Conservation (phyloP, 1,284 basidiomycete species). For the Kalmanozyma brasiliensis region DNA sequence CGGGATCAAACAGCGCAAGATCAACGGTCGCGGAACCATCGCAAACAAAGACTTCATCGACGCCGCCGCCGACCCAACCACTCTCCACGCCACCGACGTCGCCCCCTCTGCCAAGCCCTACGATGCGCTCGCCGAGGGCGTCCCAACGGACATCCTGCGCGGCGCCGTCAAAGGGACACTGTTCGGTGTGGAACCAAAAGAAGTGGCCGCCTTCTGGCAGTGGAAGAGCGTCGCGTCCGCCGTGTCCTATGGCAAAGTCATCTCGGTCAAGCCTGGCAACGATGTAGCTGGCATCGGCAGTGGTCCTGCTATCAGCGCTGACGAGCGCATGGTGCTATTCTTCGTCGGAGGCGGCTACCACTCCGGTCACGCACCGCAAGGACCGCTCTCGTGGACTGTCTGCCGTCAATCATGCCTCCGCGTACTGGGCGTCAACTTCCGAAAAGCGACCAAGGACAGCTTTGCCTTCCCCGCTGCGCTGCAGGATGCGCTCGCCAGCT, state of each 20-base stretch:
- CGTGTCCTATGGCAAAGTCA: constrained; percentile 12
- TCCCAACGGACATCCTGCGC: constrained; percentile 16
- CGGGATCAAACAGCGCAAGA: not conserved
- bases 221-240: constrained; percentile 31
- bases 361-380: constrained; percentile 22
- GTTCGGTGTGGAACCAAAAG: constrained; percentile 6
- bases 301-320: constrained; percentile 10
- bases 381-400: constrained; percentile 26
- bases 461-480: constrained; percentile 25
- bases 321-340: constrained; percentile 36
- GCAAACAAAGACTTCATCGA: constrained; percentile 1
- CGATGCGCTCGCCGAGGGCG: not conserved
- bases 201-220: constrained; percentile 28
- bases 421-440: constrained; percentile 34
- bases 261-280: constrained; percentile 33
- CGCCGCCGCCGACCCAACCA: constrained; percentile 7
- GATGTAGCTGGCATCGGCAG: constrained; percentile 23
- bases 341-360: constrained; percentile 43
- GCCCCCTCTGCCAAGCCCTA: constrained; percentile 16
- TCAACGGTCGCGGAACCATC: not conserved
- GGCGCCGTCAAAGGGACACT: constrained; percentile 8
- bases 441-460: constrained; percentile 20
- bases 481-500: constrained; percentile 33
- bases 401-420: constrained; percentile 33
- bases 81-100: not conserved